phyloP scores from a whole-genome alignment of 257 asterid genomes.

The Fraxinus excelsior region DNA sequence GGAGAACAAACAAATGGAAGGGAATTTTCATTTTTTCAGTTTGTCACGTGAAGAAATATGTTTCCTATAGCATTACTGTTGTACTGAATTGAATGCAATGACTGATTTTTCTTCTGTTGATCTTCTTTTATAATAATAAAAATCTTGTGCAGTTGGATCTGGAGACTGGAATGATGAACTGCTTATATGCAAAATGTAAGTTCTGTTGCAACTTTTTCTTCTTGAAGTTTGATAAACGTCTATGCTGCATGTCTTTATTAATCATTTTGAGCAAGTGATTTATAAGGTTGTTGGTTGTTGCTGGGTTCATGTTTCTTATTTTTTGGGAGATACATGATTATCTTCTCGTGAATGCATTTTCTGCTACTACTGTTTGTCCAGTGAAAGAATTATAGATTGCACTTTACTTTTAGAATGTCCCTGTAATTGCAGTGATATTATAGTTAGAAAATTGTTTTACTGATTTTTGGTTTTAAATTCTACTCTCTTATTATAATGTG shows the following conservation, averaged over 20 bases:
- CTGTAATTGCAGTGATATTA: neutral
- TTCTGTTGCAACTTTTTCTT: constrained; percentile 15
- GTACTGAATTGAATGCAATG: neutral
- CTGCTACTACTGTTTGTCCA: neutral
- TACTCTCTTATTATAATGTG: neutral
- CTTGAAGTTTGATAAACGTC: constrained; percentile 1
- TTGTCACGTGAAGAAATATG: neutral
- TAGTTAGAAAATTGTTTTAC: constrained; percentile 1
- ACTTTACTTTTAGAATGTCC: neutral
- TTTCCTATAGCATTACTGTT: neutral
- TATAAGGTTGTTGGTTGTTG: neutral
- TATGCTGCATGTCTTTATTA: neutral
- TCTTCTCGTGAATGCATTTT: neutral
- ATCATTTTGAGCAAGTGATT: neutral
- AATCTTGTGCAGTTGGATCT: constrained; percentile 69
- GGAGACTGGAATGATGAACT: constrained; percentile 98
- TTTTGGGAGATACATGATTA: neutral
- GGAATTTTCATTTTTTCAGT: neutral
- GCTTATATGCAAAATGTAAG: constrained; percentile 97
- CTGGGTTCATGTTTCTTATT: neutral
- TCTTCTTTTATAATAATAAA: constrained; percentile 11
- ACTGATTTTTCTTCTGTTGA: neutral
- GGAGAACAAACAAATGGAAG: neutral
- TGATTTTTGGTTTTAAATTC: neutral
- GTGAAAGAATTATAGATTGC: neutral